Percentiles rank a stretch among this genome's conserved stretches.
phyloP scores from a whole-genome alignment of 2,329 filamentous ascomycete species.

The Verticillium zaregamsianum region DNA sequence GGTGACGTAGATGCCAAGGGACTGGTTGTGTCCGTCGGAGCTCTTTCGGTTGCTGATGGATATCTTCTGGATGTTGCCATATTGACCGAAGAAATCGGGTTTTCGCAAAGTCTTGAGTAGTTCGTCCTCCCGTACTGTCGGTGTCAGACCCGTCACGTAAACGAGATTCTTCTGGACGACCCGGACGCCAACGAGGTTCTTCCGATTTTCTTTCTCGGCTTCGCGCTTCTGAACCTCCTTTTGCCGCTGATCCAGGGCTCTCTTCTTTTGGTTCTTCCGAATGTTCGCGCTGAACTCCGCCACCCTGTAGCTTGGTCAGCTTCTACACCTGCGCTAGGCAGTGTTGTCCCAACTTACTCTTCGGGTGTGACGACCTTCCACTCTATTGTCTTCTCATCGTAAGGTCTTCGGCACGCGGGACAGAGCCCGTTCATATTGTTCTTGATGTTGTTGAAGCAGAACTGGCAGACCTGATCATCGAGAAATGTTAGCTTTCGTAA shows the following conservation, averaged over 20 bases:
- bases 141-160: conserved; percentile 92
- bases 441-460: conserved; percentile 99
- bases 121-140: conserved; percentile 87
- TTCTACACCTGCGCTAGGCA: background rate
- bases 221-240: conserved; percentile 96
- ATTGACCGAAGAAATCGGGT: conserved; percentile 94
- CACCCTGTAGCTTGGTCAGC: conserved; percentile 45
- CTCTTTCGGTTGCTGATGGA: conserved; percentile 95
- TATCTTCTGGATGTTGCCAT: conserved; percentile 97
- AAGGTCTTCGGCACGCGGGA: conserved; percentile 92
- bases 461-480: conserved; percentile 83
- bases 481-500: conserved; percentile 8
- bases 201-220: conserved; percentile 90
- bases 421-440: conserved; percentile 96
- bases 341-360: conserved; percentile 61
- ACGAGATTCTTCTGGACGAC: conserved; percentile 99
- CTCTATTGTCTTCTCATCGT: conserved; percentile 95
- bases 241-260: conserved; percentile 75
- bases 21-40: conserved; percentile 70
- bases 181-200: conserved; percentile 90
- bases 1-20: conserved; percentile 96
- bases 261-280: conserved; percentile 89
- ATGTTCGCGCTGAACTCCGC: conserved; percentile 73
- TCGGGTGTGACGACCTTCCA: conserved; percentile 94
- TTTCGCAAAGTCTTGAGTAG: conserved; percentile 86